These are phyloP conservation scores for Mycosphaerella sp. DNA, from an alignment of 2,329 filamentous ascomycete genomes.

Conservation along the genomic window DNA sequence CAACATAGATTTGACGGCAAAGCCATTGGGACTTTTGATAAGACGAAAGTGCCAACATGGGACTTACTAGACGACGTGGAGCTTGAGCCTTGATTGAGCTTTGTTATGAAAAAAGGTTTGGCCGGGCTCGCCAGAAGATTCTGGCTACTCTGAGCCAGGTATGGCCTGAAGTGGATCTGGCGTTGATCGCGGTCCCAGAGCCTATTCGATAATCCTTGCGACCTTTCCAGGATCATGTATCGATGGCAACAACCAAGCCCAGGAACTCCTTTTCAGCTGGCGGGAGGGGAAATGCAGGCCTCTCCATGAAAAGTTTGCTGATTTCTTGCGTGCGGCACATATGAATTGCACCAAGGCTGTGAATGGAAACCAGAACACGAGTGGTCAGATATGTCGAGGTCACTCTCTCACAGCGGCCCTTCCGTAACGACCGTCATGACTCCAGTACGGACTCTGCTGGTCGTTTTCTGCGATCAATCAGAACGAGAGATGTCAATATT, in stretches of 20 bases:
- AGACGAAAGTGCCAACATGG: constrained; percentile 9
- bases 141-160: background rate
- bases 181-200: constrained; percentile 3
- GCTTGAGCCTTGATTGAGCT: constrained; percentile 3
- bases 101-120: background rate
- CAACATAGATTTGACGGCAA: constrained; percentile 7
- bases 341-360: background rate
- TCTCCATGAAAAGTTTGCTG: background rate
- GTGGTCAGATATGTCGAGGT: background rate
- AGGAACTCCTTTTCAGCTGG: constrained; percentile 1
- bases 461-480: constrained; percentile 19
- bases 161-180: background rate
- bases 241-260: constrained; percentile 3
- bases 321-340: background rate
- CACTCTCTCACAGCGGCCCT: constrained; percentile 26
- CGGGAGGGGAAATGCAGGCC: background rate
- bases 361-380: background rate
- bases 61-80: constrained; percentile 4
- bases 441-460: constrained; percentile 24
- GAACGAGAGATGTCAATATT: background rate
- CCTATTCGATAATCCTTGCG: constrained; percentile 7
- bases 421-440: constrained; percentile 29
- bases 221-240: background rate
- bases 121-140: background rate
- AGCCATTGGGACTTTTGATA: constrained; percentile 4